phyloP scores from a whole-genome alignment of 495 filamentous ascomycete species.

The Sabuloglossum arenarium region DNA sequence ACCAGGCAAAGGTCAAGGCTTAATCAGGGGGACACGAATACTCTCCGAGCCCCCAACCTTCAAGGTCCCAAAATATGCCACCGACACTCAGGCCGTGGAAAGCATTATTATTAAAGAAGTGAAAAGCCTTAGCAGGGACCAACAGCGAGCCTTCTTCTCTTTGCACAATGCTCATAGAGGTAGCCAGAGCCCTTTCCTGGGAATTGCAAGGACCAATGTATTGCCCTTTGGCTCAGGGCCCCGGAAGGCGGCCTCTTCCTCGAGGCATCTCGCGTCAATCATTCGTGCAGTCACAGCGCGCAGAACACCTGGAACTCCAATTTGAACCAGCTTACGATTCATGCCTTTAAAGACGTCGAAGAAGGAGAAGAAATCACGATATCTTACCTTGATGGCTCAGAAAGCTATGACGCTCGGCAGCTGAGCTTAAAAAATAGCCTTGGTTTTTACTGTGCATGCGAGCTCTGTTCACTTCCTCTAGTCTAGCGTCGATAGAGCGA shows the following conservation, averaged over 20 bases:
- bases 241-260: slow-evolving; percentile 13
- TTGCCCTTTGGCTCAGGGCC: slow-evolving; percentile 10
- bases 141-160: slow-evolving; percentile 11
- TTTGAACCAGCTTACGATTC: slow-evolving; percentile 13
- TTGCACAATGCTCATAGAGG: slow-evolving; percentile 13
- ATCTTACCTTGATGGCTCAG: slow-evolving; percentile 12
- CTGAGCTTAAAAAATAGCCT: not conserved
- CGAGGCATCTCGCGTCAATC: slow-evolving; percentile 19
- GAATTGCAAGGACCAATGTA: slow-evolving; percentile 16
- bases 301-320: slow-evolving; percentile 18
- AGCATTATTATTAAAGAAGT: slow-evolving; percentile 8
- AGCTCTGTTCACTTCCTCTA: not conserved
- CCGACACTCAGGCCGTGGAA: not conserved
- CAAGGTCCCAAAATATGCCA: no score
- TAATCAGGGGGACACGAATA: no score
- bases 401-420: slow-evolving; percentile 3
- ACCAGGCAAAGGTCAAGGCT: no score
- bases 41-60: no score
- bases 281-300: slow-evolving; percentile 18
- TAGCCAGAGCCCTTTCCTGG: slow-evolving; percentile 9
- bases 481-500: not conserved
- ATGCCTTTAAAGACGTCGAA: slow-evolving; percentile 15
- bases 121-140: slow-evolving; percentile 6
- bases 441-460: not conserved
- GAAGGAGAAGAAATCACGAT: slow-evolving; percentile 21